Evolutionary conservation across 1,284 basidiomycete genomes (phyloP).

Genomic region (Ustilago cynodontis): DNA sequence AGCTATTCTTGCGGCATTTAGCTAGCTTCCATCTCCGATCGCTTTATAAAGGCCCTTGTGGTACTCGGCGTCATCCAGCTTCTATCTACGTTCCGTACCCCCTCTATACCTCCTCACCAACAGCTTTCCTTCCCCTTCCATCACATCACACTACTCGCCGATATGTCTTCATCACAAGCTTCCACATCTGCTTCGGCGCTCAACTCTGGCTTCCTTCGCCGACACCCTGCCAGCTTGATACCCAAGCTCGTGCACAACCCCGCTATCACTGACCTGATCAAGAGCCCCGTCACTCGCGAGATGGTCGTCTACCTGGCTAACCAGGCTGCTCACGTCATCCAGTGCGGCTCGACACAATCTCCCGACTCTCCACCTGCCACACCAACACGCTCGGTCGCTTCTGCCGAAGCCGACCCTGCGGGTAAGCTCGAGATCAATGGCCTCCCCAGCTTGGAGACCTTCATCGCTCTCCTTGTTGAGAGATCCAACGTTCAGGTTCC

Average conservation of each 20-base stretch:
- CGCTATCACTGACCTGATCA: slow-evolving; percentile 67
- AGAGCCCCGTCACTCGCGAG: slow-evolving; percentile 66
- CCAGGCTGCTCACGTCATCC: slow-evolving; percentile 68
- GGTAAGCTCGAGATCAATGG: slow-evolving; percentile 71
- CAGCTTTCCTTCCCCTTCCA: slow-evolving; percentile 5
- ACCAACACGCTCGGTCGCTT: slow-evolving; percentile 58
- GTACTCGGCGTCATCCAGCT: slow-evolving; percentile 7
- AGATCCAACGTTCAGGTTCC: slow-evolving; percentile 90
- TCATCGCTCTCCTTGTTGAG: slow-evolving; percentile 86
- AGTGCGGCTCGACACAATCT: slow-evolving; percentile 59
- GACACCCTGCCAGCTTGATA: slow-evolving; percentile 66
- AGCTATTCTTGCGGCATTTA: slow-evolving; percentile 21
- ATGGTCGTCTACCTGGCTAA: slow-evolving; percentile 69
- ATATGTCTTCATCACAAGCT: slow-evolving; percentile 47
- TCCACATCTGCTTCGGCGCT: slow-evolving; percentile 51
- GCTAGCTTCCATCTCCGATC: slow-evolving; percentile 43
- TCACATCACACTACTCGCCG: slow-evolving; percentile 9
- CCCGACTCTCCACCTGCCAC: slow-evolving; percentile 61
- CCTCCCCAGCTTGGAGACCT: slow-evolving; percentile 84
- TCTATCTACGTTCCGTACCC: slow-evolving; percentile 3
- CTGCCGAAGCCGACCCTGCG: slow-evolving; percentile 61
- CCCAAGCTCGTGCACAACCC: slow-evolving; percentile 68
- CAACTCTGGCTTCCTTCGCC: slow-evolving; percentile 60
- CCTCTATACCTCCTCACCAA: neutral
- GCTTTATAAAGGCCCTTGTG: slow-evolving; percentile 25